Conservation (phyloP, 2,329 filamentous ascomycete species). For the Sarocladium strictum region DNA sequence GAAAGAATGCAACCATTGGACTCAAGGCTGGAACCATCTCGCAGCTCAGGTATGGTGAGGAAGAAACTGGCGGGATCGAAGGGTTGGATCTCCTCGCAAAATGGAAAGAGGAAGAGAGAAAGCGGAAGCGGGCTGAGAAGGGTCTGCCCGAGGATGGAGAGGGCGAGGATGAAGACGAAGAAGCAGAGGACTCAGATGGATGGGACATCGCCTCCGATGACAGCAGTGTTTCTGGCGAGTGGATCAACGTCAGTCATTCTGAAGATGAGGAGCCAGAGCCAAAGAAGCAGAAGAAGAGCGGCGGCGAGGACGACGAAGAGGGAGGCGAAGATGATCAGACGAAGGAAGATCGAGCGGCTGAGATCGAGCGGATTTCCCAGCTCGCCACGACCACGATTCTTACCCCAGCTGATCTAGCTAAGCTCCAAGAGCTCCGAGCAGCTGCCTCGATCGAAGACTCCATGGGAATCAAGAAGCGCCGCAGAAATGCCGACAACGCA, state of each 20-base stretch:
- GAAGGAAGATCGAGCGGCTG: conserved; percentile 35
- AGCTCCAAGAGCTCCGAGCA: conserved; percentile 81
- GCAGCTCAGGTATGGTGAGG: conserved; percentile 76
- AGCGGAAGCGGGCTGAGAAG: conserved; percentile 63
- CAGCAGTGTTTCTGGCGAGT: conserved; percentile 71
- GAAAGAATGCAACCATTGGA: conserved; percentile 83
- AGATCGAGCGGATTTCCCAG: conserved; percentile 53
- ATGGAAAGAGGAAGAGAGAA: conserved; percentile 88
- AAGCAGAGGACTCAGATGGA: conserved; percentile 46
- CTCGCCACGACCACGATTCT: conserved; percentile 91
- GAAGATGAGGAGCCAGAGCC: conserved; percentile 66
- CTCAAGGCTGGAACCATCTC: conserved; percentile 70
- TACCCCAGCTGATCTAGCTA: conserved; percentile 92
- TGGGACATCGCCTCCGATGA: conserved; percentile 58
- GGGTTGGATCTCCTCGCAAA: conserved; percentile 85
- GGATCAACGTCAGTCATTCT: conserved; percentile 86
- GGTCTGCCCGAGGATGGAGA: conserved; percentile 59
- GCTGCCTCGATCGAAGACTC: conserved; percentile 65
- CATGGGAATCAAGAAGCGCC: conserved; percentile 41
- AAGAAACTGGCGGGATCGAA: conserved; percentile 75
- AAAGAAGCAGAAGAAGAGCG: conserved; percentile 34
- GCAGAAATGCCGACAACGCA: conserved; percentile 37
- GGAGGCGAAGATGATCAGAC: conserved; percentile 37
- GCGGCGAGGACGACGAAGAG: conserved; percentile 19
- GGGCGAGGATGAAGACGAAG: conserved; percentile 58